Evolutionary conservation across 371 early-diverging fungal species (phyloP).

Genomic region (Actinomortierella wolfii): DNA sequence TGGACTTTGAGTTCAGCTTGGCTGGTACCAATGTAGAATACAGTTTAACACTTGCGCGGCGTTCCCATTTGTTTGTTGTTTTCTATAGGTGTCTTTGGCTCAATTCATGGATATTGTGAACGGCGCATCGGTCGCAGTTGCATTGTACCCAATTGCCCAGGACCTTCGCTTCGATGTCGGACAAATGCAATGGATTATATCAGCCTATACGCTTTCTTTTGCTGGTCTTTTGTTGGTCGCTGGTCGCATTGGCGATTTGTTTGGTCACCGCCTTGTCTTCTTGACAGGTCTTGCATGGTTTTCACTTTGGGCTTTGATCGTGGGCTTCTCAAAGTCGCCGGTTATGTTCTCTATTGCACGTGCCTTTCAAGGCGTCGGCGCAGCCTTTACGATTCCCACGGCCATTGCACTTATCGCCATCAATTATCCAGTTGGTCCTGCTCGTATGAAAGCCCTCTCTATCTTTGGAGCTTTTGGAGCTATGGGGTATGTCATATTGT

Average conservation of each 20-base stretch:
- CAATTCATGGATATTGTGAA: slow-evolving; percentile 42
- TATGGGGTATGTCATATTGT: slow-evolving; percentile 15
- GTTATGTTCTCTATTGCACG: slow-evolving; percentile 48
- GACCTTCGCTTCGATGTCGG: slow-evolving; percentile 23
- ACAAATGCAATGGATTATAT: slow-evolving; percentile 5
- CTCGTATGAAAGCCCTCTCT: slow-evolving; percentile 22
- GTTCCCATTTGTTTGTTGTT: too few species aligned
- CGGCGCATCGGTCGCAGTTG: slow-evolving; percentile 33
- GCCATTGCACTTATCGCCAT: slow-evolving; percentile 38
- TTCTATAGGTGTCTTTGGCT: slow-evolving; percentile 24
- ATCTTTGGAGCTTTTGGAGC: slow-evolving; percentile 35
- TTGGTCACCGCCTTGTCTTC: slow-evolving; percentile 47
- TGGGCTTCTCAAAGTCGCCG: slow-evolving; percentile 38
- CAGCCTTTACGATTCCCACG: slow-evolving; percentile 47
- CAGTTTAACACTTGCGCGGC: too few species aligned
- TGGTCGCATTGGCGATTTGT: slow-evolving; percentile 48
- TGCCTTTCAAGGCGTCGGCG: slow-evolving; percentile 52
- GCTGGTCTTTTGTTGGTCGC: slow-evolving; percentile 41
- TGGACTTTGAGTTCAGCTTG: too few species aligned
- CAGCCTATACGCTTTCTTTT: neutral
- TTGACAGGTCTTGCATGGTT: slow-evolving; percentile 46
- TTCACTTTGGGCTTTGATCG: slow-evolving; percentile 46
- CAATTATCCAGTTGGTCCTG: slow-evolving; percentile 30
- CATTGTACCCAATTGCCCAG: slow-evolving; percentile 21
- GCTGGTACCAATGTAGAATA: too few species aligned